Evolutionary conservation across 2,329 filamentous ascomycete species (phyloP), one percentile per base, ranked within the genome.

Genomic region (Chaetomium olivaceum): DNA sequence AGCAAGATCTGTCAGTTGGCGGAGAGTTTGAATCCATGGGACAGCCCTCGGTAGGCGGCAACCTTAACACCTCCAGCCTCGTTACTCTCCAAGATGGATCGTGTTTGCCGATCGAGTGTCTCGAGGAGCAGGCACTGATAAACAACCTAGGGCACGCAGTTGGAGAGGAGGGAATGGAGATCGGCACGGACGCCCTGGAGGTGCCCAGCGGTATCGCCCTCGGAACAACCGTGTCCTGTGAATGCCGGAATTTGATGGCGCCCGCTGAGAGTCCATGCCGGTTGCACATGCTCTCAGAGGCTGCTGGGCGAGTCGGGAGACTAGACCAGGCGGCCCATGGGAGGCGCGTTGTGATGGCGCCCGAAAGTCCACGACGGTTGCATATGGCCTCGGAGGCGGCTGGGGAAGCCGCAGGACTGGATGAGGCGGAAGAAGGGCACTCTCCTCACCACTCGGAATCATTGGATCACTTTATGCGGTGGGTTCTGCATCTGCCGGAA

Each of bases 1-100:
- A 31, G 29, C 29, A 4, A 4, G 29, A 4, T 8, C 4, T 31
- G 29, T 31, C 29, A 31, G 29, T 31, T 31, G 29, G 29, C 29
- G 4, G 29, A 8, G 29, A 4, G 29, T 4, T 31, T 31, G 29
- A 8, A 31, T 31, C 29, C 29, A 31, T 31, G 8, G 29, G 8
- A 31, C 29, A 31, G 29, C 29, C 29, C 29, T 31, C 29, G 29
- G 29, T 8, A 4, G 4, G 29, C 29, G 29, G 29, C 29, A 4
- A 31, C 29, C 8, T 9, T 12, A 39, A 39, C 12, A 12, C 36
- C 36, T 39, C 36, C 36, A 9, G 36, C 9, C 36, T 39, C 12
- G 36, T 58, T 48, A 58, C 57, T 25, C 39, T 48, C 25, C 16
- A 12, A 25, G 9, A 58, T 50, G 57, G 57, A 31, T 58, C 39